Evolutionary conservation across 2,329 filamentous ascomycete species (phyloP).

Genomic region (Davidsoniella eucalypti): DNA sequence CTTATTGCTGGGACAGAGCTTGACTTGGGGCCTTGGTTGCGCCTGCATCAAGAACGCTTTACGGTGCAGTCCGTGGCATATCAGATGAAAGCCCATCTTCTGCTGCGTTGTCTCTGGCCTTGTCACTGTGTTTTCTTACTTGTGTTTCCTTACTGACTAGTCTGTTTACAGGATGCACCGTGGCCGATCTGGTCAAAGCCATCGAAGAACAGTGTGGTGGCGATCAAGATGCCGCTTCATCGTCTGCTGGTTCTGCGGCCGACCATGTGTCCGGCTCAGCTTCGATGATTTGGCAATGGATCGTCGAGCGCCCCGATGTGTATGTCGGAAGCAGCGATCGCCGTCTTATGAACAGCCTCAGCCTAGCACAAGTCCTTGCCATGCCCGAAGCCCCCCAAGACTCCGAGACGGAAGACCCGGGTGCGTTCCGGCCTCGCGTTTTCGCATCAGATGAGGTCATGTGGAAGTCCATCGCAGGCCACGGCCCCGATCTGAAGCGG

Average conservation of each 20-base stretch:
- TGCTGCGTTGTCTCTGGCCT: neutral
- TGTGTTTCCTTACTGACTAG: neutral
- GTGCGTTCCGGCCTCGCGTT: conserved; percentile 20
- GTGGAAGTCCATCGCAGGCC: conserved; percentile 44
- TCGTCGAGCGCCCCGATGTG: conserved; percentile 15
- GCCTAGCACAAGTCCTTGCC: conserved; percentile 14
- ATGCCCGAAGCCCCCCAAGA: conserved; percentile 4
- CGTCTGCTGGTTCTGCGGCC: neutral
- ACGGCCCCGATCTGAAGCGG: conserved; percentile 40
- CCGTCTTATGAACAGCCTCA: conserved; percentile 14
- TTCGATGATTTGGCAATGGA: conserved; percentile 15
- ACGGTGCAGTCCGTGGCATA: neutral
- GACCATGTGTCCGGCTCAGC: conserved; percentile 1
- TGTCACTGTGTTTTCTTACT: neutral
- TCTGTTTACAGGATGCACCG: neutral
- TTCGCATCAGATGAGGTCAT: conserved; percentile 37
- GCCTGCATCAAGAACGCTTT: neutral
- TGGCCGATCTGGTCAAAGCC: neutral
- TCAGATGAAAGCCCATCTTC: neutral
- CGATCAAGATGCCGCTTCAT: neutral
- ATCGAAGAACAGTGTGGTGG: neutral
- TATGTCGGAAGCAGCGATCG: conserved; percentile 13
- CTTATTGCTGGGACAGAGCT: neutral
- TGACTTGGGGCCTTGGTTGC: neutral
- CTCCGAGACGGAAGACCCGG: neutral